Evolutionary conservation across 2,329 filamentous ascomycete species (phyloP).

Genomic region (Sporothrix pallida): DNA sequence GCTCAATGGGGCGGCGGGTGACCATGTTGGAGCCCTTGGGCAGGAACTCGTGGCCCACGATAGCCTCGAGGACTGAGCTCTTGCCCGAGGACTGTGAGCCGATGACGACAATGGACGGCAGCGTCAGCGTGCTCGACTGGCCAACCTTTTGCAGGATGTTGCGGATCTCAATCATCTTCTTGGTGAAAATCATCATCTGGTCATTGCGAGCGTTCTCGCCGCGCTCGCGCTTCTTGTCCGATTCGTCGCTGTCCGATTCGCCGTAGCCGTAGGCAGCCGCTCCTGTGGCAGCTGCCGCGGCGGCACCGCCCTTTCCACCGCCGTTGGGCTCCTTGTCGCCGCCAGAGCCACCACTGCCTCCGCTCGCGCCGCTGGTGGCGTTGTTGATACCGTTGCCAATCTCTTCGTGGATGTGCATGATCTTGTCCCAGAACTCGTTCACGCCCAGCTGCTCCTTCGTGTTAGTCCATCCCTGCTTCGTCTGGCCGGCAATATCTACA

Average conservation of each 20-base stretch:
- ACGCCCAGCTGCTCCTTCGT: slow-evolving; percentile 77
- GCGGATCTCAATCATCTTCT: slow-evolving; percentile 99
- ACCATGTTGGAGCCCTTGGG: slow-evolving; percentile 99
- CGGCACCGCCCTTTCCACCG: slow-evolving; percentile 65
- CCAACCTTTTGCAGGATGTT: slow-evolving; percentile 89
- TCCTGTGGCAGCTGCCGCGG: slow-evolving; percentile 65
- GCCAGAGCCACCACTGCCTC: slow-evolving; percentile 48
- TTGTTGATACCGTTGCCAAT: slow-evolving; percentile 57
- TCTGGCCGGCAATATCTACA: slow-evolving; percentile 77
- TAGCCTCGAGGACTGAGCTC: slow-evolving; percentile 94
- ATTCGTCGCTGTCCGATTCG: slow-evolving; percentile 62
- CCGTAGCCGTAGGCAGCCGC: slow-evolving; percentile 79
- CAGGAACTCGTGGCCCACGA: slow-evolving; percentile 96
- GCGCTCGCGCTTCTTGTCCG: slow-evolving; percentile 18
- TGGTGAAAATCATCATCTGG: slow-evolving; percentile 99
- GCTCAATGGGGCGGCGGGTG: slow-evolving; percentile 90
- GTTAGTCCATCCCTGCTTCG: slow-evolving; percentile 78
- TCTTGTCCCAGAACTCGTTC: slow-evolving; percentile 78
- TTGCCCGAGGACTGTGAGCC: slow-evolving; percentile 98
- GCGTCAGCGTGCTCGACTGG: slow-evolving; percentile 83
- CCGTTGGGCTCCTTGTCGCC: slow-evolving; percentile 62
- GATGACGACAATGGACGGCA: slow-evolving; percentile 98
- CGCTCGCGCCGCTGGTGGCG: slow-evolving; percentile 54
- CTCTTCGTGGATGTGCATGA: slow-evolving; percentile 68
- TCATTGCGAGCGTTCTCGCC: slow-evolving; percentile 80